A percentile compares a stretch with the other conserved stretches of the same genome.
These are phyloP conservation scores for Aeminium ludgeri DNA, from an alignment of 495 filamentous ascomycete genomes.

Conservation along the genomic window DNA sequence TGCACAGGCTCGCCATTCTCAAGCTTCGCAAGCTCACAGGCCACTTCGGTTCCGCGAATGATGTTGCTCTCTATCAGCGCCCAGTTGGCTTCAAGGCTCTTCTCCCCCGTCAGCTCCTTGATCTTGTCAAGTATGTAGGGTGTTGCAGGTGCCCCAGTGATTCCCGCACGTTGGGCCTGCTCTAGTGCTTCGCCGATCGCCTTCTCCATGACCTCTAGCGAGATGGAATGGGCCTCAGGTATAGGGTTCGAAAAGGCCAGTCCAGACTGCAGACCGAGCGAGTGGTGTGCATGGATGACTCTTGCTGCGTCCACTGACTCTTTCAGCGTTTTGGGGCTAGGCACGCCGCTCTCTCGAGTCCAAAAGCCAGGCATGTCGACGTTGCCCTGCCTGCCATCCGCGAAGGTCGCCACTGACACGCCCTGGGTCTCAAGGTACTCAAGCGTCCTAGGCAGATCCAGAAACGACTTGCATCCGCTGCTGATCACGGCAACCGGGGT, in stretches of 20 bases:
- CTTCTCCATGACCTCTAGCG: constrained; percentile 52
- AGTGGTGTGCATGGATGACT: constrained; percentile 54
- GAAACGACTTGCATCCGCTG: constrained; percentile 86
- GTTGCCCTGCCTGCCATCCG: constrained; percentile 47
- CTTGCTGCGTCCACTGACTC: constrained; percentile 69
- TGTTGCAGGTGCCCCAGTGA: constrained; percentile 63
- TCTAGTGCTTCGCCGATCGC: constrained; percentile 56
- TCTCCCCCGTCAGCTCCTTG: constrained; percentile 57
- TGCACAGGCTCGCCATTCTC: constrained; percentile 14
- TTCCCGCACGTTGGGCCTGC: constrained; percentile 52
- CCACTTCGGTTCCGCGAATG: constrained; percentile 57
- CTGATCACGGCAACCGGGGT: constrained; percentile 79
- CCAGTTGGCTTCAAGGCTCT: constrained; percentile 57
- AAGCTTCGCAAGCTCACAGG: constrained; percentile 55
- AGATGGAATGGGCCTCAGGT: constrained; percentile 50
- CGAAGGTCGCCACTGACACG: constrained; percentile 72
- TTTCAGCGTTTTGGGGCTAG: constrained; percentile 56
- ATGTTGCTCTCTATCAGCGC: constrained; percentile 70
- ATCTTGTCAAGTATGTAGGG: constrained; percentile 75
- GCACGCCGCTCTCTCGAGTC: constrained; percentile 64
- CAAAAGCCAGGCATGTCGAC: constrained; percentile 86
- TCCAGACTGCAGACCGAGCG: constrained; percentile 51
- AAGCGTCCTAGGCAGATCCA: constrained; percentile 78
- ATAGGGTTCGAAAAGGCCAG: constrained; percentile 81
- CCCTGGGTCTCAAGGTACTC: constrained; percentile 94